Evolutionary conservation across 2,329 filamentous ascomycete genomes (phyloP).

Genomic region (Alternaria burnsii): DNA sequence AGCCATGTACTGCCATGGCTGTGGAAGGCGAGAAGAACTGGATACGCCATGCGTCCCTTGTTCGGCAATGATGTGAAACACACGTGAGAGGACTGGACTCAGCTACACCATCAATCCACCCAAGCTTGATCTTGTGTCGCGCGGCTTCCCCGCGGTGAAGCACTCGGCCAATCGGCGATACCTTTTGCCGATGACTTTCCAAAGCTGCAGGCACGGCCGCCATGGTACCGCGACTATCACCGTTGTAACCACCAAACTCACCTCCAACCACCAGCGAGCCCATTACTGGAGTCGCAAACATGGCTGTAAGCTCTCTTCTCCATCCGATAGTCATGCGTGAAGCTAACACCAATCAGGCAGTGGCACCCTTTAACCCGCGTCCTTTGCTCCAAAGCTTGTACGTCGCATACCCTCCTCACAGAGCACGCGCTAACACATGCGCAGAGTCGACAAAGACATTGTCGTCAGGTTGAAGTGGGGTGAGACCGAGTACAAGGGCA

Average conservation of each 20-base stretch:
- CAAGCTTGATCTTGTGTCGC: background rate
- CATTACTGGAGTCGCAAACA: constrained; percentile 33
- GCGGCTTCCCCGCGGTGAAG: constrained; percentile 15
- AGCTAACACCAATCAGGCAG: constrained; percentile 35
- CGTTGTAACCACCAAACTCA: constrained; percentile 7
- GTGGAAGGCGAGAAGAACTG: no score
- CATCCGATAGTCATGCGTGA: background rate
- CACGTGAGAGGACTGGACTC: background rate
- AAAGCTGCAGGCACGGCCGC: constrained; percentile 23
- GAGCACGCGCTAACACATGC: constrained; percentile 17
- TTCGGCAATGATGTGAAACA: background rate
- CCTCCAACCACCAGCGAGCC: background rate
- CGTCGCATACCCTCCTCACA: constrained; percentile 47
- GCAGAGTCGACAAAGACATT: constrained; percentile 86
- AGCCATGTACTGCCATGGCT: background rate
- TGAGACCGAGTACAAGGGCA: constrained; percentile 95
- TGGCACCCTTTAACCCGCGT: constrained; percentile 94
- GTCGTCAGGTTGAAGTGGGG: constrained; percentile 97
- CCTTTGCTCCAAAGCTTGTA: constrained; percentile 94
- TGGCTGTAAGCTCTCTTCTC: constrained; percentile 46
- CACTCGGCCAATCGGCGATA: constrained; percentile 16
- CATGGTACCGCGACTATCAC: constrained; percentile 2
- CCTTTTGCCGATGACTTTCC: constrained; percentile 23
- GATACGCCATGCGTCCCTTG: background rate
- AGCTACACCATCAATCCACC: background rate